phyloP scores from a whole-genome alignment of 2,329 filamentous ascomycete genomes.

The Fusarium euwallaceae region DNA sequence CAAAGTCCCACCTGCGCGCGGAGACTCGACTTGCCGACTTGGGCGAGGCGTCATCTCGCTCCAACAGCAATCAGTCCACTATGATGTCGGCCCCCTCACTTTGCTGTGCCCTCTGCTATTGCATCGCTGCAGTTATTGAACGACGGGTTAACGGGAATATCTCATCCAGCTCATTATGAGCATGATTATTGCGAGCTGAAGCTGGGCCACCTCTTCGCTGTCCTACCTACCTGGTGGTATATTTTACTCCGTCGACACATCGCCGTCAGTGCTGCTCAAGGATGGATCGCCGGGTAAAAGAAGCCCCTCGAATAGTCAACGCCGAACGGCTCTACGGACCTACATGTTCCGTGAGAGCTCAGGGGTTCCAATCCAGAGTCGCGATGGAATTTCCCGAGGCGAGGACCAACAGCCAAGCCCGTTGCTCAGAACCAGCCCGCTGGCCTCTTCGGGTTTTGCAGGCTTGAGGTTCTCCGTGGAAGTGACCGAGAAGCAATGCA shows the following conservation, averaged over 20 bases:
- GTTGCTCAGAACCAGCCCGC: not conserved
- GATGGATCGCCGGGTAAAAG: slow-evolving; percentile 18
- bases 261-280: slow-evolving; percentile 1
- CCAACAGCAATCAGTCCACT: slow-evolving; percentile 46
- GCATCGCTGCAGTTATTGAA: slow-evolving; percentile 1
- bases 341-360: slow-evolving; percentile 6
- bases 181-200: not conserved
- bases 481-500: slow-evolving; percentile 9
- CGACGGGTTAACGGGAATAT: not conserved
- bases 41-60: slow-evolving; percentile 46
- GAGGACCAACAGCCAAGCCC: slow-evolving; percentile 18
- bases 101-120: slow-evolving; percentile 3
- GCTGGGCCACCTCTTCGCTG: not conserved
- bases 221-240: not conserved
- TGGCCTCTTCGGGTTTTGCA: slow-evolving; percentile 8
- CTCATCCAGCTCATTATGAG: not conserved
- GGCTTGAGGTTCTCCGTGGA: slow-evolving; percentile 8
- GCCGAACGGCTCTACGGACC: slow-evolving; percentile 1
- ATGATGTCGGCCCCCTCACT: slow-evolving; percentile 42
- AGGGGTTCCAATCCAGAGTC: slow-evolving; percentile 14
- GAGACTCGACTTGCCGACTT: slow-evolving; percentile 35
- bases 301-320: slow-evolving; percentile 7
- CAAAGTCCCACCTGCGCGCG: slow-evolving; percentile 34
- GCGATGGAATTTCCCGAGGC: not conserved
- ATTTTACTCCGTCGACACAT: not conserved